These are phyloP conservation scores for Xylaria polymorpha DNA, from an alignment of 2,329 filamentous ascomycete genomes.

Conservation along the genomic window DNA sequence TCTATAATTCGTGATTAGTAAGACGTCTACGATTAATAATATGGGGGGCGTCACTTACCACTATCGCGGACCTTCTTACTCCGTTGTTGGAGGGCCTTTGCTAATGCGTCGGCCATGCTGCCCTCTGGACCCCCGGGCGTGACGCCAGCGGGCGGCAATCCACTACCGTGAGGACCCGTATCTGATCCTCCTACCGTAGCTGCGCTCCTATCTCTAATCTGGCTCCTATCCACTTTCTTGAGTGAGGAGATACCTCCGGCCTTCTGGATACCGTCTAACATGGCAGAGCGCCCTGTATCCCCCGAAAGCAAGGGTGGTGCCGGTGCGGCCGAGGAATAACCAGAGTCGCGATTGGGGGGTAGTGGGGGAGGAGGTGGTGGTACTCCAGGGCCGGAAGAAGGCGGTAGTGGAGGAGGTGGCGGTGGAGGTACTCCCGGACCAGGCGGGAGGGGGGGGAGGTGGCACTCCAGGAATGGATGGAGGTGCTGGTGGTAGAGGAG, in stretches of 20 bases:
- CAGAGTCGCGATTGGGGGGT: slow-evolving; percentile 68
- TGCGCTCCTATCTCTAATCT: slow-evolving; percentile 78
- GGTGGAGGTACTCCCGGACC: slow-evolving; percentile 35
- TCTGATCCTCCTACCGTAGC: slow-evolving; percentile 68
- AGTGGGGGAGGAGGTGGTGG: slow-evolving; percentile 47
- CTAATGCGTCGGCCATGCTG: slow-evolving; percentile 84
- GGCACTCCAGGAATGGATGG: slow-evolving; percentile 32
- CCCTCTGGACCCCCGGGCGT: slow-evolving; percentile 65
- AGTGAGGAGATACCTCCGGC: slow-evolving; percentile 74
- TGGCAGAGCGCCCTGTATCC: slow-evolving; percentile 65
- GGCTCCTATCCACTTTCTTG: slow-evolving; percentile 77
- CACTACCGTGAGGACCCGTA: slow-evolving; percentile 63
- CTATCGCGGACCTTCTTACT: slow-evolving; percentile 95
- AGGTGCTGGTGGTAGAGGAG: slow-evolving; percentile 37
- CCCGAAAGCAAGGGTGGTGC: slow-evolving; percentile 56
- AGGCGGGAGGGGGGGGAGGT: slow-evolving; percentile 53
- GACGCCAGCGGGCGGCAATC: slow-evolving; percentile 63
- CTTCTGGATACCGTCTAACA: slow-evolving; percentile 78
- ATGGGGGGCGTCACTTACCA: slow-evolving; percentile 72
- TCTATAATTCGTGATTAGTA: slow-evolving; percentile 60
- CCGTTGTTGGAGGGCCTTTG: slow-evolving; percentile 76
- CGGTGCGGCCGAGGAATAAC: slow-evolving; percentile 66
- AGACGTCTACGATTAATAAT: not conserved
- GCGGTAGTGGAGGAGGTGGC: slow-evolving; percentile 43
- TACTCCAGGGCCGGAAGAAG: slow-evolving; percentile 52